Base-by-base conservation (phyloP, 139 green algal genomes). In the Deuterostichococcus epilithicus region DNA sequence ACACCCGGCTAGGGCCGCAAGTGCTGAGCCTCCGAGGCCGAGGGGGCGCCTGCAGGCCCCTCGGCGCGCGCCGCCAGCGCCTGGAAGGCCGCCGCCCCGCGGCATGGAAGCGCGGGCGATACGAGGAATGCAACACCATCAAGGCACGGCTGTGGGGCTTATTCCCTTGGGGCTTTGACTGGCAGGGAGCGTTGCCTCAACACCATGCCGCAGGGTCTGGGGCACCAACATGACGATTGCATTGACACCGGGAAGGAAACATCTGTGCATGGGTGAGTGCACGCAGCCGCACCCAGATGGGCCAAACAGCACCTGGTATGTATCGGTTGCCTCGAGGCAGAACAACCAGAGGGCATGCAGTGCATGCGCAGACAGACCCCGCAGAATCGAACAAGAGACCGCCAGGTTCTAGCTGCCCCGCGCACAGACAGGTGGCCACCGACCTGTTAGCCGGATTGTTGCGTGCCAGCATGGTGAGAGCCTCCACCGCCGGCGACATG, bases 381-480 rank as follows among this genome's bases (percentile, higher is more conserved):
- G 45, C 45, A 13, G 18, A 60, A 60, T 26, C 13, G 45, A 26
- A 60, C 13, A 60, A 18, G 45, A 60, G 15, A 60, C 15, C 45
- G 13, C 15, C 45, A 13, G 45, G 45, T 60, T 26, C 45, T 18
- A 13, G 13, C 15, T 18, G 15, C 18, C 18, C 45, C 13, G 15
- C 45, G 15, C 45, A 60, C 15, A 13, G 15, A 60, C 45, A 60
- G 45, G 45, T 26, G 45, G 13, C 15, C 45, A 18, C 45, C 32
- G 68, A 72, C 73, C 73, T 72, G 73, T 68, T 68, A 5, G 26
- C 33, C 26, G 59, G 10, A 36, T 78, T 71, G 59, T 71, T 78
- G 35, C 73, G 59, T 2, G 73, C 70, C 59, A 78, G 39, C 20
- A 39, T 63, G 26, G 73, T 65, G 33, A 78, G 73, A 2, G 73